These are phyloP conservation scores for Teratosphaeriaceae sp. DNA, from an alignment of 2,329 filamentous ascomycete species.

Conservation along the genomic window DNA sequence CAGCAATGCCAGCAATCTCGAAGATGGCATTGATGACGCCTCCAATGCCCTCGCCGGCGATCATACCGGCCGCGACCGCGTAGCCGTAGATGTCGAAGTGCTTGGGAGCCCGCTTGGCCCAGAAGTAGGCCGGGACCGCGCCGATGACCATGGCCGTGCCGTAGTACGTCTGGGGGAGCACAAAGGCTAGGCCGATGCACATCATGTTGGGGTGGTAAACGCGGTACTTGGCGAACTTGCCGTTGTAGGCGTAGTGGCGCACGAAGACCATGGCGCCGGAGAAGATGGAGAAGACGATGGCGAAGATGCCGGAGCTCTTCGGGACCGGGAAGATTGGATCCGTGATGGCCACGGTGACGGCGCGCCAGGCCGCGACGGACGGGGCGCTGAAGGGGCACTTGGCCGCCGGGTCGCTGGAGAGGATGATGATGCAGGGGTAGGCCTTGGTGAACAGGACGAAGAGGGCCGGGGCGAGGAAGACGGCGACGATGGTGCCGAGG, in stretches of 20 bases:
- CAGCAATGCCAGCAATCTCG: conserved; percentile 39
- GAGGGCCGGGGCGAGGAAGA: conserved; percentile 60
- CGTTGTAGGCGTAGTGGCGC: conserved; percentile 50
- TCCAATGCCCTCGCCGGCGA: conserved; percentile 58
- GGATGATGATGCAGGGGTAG: conserved; percentile 59
- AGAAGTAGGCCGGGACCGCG: conserved; percentile 45
- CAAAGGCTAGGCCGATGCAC: conserved; percentile 53
- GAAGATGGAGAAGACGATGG: conserved; percentile 49
- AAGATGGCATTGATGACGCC: conserved; percentile 55
- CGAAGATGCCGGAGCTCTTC: conserved; percentile 49
- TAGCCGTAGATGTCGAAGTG: conserved; percentile 53
- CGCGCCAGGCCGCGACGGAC: conserved; percentile 59
- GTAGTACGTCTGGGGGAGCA: conserved; percentile 51
- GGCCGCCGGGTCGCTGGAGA: conserved; percentile 34
- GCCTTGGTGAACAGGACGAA: conserved; percentile 62
- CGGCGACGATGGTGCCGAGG: conserved; percentile 55
- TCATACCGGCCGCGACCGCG: conserved; percentile 53
- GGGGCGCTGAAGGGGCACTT: conserved; percentile 56
- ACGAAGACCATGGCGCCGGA: conserved; percentile 47
- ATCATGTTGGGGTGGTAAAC: conserved; percentile 57
- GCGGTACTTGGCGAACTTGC: conserved; percentile 48
- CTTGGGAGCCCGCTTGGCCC: conserved; percentile 48
- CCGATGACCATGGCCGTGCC: conserved; percentile 54
- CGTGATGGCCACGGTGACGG: conserved; percentile 57
- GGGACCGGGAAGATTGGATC: conserved; percentile 52